Evolutionary conservation across 1,139 yeast species (phyloP).

Genomic region (Geotrichum histeridarum): DNA sequence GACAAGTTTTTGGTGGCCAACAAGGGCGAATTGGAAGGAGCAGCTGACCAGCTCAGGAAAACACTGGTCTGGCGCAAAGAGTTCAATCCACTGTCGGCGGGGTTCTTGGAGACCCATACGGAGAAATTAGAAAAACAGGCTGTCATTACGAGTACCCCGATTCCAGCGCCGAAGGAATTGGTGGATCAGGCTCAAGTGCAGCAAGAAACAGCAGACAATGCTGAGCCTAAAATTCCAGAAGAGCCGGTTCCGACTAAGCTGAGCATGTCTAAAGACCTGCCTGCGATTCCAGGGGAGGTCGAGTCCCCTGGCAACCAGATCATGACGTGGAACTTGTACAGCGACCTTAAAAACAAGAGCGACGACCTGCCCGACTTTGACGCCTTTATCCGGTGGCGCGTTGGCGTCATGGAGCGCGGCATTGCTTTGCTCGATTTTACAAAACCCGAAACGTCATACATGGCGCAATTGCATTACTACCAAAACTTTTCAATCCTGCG

Average conservation of each 20-base stretch:
- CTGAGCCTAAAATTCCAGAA: neutral
- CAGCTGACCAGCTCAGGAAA: conserved; percentile 48
- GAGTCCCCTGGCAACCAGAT: conserved; percentile 25
- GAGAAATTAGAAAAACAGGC: conserved; percentile 58
- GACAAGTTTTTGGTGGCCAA: conserved; percentile 68
- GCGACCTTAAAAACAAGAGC: conserved; percentile 59
- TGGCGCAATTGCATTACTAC: conserved; percentile 85
- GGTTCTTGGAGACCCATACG: conserved; percentile 64
- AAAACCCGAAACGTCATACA: conserved; percentile 46
- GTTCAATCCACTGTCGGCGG: conserved; percentile 76
- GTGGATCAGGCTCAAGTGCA: conserved; percentile 46
- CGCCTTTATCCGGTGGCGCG: conserved; percentile 73
- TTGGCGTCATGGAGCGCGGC: conserved; percentile 83
- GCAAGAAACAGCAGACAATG: conserved; percentile 22
- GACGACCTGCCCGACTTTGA: conserved; percentile 59
- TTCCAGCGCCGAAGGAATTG: neutral
- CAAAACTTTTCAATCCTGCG: conserved; percentile 65
- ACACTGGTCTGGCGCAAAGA: conserved; percentile 73
- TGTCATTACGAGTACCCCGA: conserved; percentile 46
- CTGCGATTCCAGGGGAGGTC: neutral
- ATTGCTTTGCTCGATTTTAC: conserved; percentile 57
- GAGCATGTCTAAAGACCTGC: neutral
- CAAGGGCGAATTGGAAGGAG: conserved; percentile 47
- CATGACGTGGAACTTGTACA: conserved; percentile 83
- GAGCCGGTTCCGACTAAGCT: neutral